phyloP scores from a whole-genome alignment of 2,329 filamentous ascomycete genomes.

The Pseudogymnoascus verrucosus region DNA sequence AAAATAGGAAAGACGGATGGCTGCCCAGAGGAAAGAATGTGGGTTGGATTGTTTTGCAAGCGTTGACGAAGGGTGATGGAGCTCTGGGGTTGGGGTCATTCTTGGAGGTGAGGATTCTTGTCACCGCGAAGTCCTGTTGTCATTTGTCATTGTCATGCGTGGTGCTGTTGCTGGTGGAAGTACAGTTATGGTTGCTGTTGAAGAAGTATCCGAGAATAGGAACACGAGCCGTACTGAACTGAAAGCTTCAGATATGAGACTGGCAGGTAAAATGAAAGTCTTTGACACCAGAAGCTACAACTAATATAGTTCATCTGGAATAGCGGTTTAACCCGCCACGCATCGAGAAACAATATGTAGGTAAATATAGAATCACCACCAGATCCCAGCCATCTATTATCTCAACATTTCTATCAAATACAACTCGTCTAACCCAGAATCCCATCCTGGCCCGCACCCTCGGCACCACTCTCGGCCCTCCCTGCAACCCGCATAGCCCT shows the following conservation, averaged over 20 bases:
- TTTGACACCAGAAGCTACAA: no score
- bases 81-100: background rate
- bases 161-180: background rate
- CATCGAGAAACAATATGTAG: background rate
- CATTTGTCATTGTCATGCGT: background rate
- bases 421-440: background rate
- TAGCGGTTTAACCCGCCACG: background rate
- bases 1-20: background rate
- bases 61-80: background rate
- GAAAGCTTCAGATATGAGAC: no score
- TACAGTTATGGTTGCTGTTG: no score
- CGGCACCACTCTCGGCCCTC: constrained; percentile 9
- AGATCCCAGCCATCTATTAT: background rate
- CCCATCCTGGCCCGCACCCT: constrained; percentile 2
- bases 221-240: no score
- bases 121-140: background rate
- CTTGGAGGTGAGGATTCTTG: background rate
- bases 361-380: background rate
- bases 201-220: no score
- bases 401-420: background rate
- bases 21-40: background rate
- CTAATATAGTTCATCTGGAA: background rate
- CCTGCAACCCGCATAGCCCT: constrained; percentile 19
- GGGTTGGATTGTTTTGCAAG: background rate
- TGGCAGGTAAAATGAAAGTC: no score